Conservation (phyloP, 192 early-diverging fungal genomes). For the Haplosporangium gracile region DNA sequence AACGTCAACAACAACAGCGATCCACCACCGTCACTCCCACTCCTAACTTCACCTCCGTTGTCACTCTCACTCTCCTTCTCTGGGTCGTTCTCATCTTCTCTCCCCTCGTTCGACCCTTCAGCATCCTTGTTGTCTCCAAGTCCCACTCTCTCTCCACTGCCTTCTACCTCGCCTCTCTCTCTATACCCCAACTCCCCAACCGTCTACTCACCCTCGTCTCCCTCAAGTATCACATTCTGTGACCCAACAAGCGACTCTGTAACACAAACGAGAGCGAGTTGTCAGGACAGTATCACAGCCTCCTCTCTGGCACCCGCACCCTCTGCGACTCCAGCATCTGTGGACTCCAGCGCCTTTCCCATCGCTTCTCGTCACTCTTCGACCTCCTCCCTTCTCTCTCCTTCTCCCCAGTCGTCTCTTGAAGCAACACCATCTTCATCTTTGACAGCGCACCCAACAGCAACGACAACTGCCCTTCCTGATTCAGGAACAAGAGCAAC, state of each 20-base stretch:
- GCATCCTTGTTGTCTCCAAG: constrained; percentile 2
- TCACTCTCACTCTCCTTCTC: constrained; percentile 44
- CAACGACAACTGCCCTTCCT: background rate
- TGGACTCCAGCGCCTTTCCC: constrained; percentile 6
- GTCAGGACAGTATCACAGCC: background rate
- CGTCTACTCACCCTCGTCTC: background rate
- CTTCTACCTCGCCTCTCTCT: constrained; percentile 10
- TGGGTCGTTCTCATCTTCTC: constrained; percentile 28
- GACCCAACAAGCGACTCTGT: background rate
- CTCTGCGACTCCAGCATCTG: background rate
- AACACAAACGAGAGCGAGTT: background rate
- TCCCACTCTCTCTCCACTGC: constrained; percentile 11
- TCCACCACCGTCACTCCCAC: constrained; percentile 20
- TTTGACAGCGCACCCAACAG: background rate
- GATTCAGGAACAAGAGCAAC: background rate
- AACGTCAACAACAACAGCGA: background rate
- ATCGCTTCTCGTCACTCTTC: constrained; percentile 31
- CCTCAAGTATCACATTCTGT: constrained; percentile 3
- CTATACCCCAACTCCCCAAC: background rate
- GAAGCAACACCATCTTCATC: background rate
- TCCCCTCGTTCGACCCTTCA: constrained; percentile 25
- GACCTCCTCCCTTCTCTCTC: background rate
- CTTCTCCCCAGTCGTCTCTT: constrained; percentile 1
- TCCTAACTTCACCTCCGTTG: constrained; percentile 30
- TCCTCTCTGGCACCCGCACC: background rate